Base-by-base conservation (phyloP, 306 rosid genomes). In the Quillaja saponaria region DNA sequence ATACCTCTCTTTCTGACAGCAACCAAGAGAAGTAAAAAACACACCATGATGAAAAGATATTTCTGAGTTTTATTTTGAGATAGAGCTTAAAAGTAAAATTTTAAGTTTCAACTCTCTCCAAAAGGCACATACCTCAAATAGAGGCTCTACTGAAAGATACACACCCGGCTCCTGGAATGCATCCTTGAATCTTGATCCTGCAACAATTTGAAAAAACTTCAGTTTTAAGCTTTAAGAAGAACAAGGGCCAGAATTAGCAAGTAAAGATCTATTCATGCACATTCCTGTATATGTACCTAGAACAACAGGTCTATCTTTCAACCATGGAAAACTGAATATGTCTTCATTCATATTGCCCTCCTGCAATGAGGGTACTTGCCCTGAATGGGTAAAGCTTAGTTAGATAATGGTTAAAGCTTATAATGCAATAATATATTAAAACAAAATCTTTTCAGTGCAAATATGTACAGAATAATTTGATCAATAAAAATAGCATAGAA, bases 101-200 rank as follows among this genome's bases (percentile, higher is more conserved):
- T 12, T 1, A 39, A 37, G 40, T 8, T 21, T 16, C 51, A 42
- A 48, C 51, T 60, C 61, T 46, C 67, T 20, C 42, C 19, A 58
- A 51, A 53, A 66, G 40, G 13, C 4, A 19, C 66, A 49, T 75
- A 84, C 99, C 73, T 87, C 90, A 78, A 92, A 92, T 55, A 89
- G 63, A 50, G 99, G 95, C 71, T 89, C 85, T 66, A 89, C 19
- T 28, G 97, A 80, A 81, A 92, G 75, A 81, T 85, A 92, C 41
- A 78, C 72, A 72, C 81, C 80, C n/a, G 99, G 91, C 61, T 92
- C 97, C 65, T 89, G 99, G 73, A 92, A 92, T 63, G 97, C 97
- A 55, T 92, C 99, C 80, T 87, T 92, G 72, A 89, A 69, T 78
- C 97, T 87, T 49, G 96, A 80, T 66, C 99, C 99, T 91, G 81